Evolutionary conservation across 768 basidiomycete genomes (phyloP).

Genomic region (Dendrothele bispora): DNA sequence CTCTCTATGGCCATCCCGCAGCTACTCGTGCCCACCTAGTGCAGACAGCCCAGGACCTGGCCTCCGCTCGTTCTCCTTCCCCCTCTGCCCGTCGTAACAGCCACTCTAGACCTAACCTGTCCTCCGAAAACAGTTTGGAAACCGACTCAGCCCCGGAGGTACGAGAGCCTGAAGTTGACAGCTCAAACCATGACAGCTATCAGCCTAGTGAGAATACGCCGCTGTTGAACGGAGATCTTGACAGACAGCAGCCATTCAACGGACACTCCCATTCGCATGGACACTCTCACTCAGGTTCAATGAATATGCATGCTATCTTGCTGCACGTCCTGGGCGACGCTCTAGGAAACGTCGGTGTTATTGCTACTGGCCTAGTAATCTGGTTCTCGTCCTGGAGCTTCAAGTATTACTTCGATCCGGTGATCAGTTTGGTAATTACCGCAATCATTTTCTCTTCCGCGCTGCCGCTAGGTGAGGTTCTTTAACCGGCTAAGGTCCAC

Average conservation of each 20-base stretch:
- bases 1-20: slow-evolving; percentile 73
- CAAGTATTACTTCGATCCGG: slow-evolving; percentile 91
- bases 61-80: slow-evolving; percentile 51
- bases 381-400: slow-evolving; percentile 84
- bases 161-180: slow-evolving; percentile 13
- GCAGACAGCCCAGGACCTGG: slow-evolving; percentile 84
- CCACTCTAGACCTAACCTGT: slow-evolving; percentile 22
- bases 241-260: slow-evolving; percentile 15
- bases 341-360: slow-evolving; percentile 96
- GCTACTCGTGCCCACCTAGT: slow-evolving; percentile 73
- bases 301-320: slow-evolving; percentile 98
- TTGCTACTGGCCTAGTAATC: slow-evolving; percentile 91
- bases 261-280: slow-evolving; percentile 25
- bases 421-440: slow-evolving; percentile 92
- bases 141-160: background rate
- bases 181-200: background rate
- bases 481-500: slow-evolving; percentile 1
- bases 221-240: slow-evolving; percentile 21
- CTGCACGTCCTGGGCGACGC: slow-evolving; percentile 97
- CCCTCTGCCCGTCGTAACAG: slow-evolving; percentile 17
- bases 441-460: slow-evolving; percentile 96
- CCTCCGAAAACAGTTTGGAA: slow-evolving; percentile 9
- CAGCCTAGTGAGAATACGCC: slow-evolving; percentile 43
- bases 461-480: slow-evolving; percentile 73
- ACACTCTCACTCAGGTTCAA: slow-evolving; percentile 64